Base-by-base conservation (phyloP, 1,284 basidiomycete genomes). In the Ustilago crameri region DNA sequence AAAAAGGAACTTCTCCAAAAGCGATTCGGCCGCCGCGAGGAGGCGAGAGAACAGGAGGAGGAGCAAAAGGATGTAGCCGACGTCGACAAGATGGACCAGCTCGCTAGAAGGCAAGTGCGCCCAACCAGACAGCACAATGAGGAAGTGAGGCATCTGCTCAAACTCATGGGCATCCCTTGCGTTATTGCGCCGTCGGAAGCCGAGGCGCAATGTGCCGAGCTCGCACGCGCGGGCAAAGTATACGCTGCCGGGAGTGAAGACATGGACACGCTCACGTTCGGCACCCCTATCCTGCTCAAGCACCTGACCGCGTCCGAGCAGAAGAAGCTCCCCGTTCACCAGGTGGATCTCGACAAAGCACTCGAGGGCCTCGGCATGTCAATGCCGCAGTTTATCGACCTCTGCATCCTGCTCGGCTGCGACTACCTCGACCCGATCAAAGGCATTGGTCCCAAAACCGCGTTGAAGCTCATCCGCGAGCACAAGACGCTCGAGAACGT, bases 301-400 rank as follows among this genome's bases (percentile, higher is more conserved):
- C 95, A 98, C 84, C 88, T 99, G 51, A 99, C 96, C 8, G 97
- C 98, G 84, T 95, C 93, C n/a, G 96, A 98, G 83, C 94, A 94
- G 24, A 95, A 96, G 84, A 98, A 98, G 84, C 90, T 93, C 76
- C 95, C 96, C n/a, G 98, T 98, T 74, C 91, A 90, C 72, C 93
- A 98, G 81, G 93, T 98, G 65, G 89, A 89, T 72, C 89, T 99
- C 2, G 84, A 90, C 61, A 89, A 89, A 53, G 94, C 91, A 0
- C 86, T 98, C 1, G 89, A 94, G 59, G 96, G 95, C 0, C 87
- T 98, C 0, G 88, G 91, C 5, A 93, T 99, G 92, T 85, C 88
- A 35, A 97, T 97, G 93, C 90, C 91, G 58, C 90, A 82, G 91
- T 99, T 99, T 82, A 93, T 94, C 79, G 96, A 99, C 74, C 87